Conservation (phyloP, 1,284 basidiomycete genomes). For the Lentinula novae-zelandiae region DNA sequence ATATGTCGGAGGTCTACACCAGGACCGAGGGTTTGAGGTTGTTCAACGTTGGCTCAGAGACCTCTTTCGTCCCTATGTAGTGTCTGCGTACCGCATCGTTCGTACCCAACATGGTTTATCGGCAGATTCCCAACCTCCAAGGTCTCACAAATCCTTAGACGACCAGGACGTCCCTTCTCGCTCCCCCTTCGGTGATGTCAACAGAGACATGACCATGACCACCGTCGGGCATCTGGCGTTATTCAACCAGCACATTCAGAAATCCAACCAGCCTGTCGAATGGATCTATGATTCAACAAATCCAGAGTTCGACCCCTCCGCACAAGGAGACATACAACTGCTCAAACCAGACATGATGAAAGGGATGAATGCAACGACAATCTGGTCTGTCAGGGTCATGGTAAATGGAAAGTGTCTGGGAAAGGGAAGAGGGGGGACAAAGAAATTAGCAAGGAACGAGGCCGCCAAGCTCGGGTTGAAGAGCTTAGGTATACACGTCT, state of each 20-base stretch:
- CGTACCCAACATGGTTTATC: conserved; percentile 61
- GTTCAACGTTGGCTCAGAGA: conserved; percentile 54
- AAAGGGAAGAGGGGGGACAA: conserved; percentile 61
- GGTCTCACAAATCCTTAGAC: neutral
- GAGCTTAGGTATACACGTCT: conserved; percentile 43
- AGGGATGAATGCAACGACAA: conserved; percentile 58
- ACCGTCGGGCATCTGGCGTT: conserved; percentile 62
- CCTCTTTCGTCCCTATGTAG: conserved; percentile 60
- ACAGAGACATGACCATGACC: conserved; percentile 21
- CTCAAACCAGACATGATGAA: conserved; percentile 17
- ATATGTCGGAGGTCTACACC: conserved; percentile 69
- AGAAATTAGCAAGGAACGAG: conserved; percentile 73
- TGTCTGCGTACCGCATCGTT: conserved; percentile 56
- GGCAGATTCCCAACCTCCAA: conserved; percentile 19
- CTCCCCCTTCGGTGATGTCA: conserved; percentile 9
- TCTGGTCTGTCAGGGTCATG: conserved; percentile 64
- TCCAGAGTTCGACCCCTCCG: neutral
- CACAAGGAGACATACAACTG: neutral
- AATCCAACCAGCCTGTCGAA: conserved; percentile 51
- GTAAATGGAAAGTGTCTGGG: conserved; percentile 58
- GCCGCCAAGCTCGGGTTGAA: conserved; percentile 57
- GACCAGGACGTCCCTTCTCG: neutral
- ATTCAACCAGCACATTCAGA: conserved; percentile 73
- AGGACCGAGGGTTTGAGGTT: conserved; percentile 57
- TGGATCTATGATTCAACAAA: conserved; percentile 51